Percentiles rank a stretch among this genome's conserved stretches.
Evolutionary conservation across 2,329 filamentous ascomycete genomes (phyloP).

Genomic region (Tolypocladium nubicola): DNA sequence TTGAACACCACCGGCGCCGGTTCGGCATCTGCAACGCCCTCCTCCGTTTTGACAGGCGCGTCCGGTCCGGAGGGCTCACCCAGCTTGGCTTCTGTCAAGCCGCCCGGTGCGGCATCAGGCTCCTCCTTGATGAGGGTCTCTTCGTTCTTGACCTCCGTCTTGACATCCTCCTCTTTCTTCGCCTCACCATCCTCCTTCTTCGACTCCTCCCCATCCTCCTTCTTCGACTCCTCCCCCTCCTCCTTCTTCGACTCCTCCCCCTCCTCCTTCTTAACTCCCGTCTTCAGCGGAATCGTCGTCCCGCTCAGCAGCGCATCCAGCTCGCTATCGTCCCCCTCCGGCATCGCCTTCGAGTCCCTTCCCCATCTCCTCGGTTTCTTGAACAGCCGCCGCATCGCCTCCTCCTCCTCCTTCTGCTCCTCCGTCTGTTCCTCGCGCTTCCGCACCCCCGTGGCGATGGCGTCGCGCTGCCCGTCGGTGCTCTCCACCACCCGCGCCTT

Average conservation of each 20-base stretch:
- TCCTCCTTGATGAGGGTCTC: conserved; percentile 28
- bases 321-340: conserved; percentile 38
- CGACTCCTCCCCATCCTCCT: too few species aligned
- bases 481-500: conserved; percentile 49
- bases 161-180: conserved; percentile 16
- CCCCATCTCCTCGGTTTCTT: conserved; percentile 49
- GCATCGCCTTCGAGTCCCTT: conserved; percentile 38
- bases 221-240: conserved; percentile 7
- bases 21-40: conserved; percentile 8
- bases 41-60: conserved; percentile 24
- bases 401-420: conserved; percentile 45
- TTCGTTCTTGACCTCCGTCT: conserved; percentile 7
- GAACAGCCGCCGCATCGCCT: conserved; percentile 46
- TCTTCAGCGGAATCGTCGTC: conserved; percentile 10
- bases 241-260: conserved; percentile 13
- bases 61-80: background rate
- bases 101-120: conserved; percentile 12
- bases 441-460: conserved; percentile 43
- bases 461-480: conserved; percentile 27
- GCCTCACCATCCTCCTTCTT: conserved; percentile 5
- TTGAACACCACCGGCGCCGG: conserved; percentile 58
- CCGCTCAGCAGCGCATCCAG: conserved; percentile 50
- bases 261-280: conserved; percentile 16
- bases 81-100: background rate
- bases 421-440: conserved; percentile 54